These are phyloP conservation scores for Aurantiochytrium sp. DNA, from an alignment of 108 stramenopile species.

Conservation along the genomic window DNA sequence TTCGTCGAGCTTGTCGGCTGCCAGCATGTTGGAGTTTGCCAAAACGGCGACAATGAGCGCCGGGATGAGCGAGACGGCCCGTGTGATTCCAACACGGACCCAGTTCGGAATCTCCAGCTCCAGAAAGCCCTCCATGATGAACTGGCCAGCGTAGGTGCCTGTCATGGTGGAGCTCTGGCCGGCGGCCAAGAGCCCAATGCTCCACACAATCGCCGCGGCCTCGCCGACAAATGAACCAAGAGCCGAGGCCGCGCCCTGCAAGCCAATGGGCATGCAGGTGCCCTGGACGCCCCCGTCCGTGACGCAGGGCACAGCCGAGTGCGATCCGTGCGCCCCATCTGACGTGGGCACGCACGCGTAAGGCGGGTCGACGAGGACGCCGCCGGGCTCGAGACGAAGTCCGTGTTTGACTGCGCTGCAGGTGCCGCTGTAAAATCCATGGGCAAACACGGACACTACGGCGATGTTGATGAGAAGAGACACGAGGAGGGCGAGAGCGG, in stretches of 20 bases:
- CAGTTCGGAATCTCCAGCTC: conserved; percentile 60
- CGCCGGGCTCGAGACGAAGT: not conserved
- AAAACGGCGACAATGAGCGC: conserved; percentile 66
- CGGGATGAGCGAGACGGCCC: conserved; percentile 69
- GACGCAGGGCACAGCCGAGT: conserved; percentile 39
- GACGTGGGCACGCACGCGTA: not conserved
- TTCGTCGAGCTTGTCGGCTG: conserved; percentile 63
- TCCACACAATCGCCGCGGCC: conserved; percentile 71
- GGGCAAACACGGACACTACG: conserved; percentile 73
- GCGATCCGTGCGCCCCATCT: not conserved
- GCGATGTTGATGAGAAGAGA: conserved; percentile 75
- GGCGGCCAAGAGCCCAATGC: conserved; percentile 71
- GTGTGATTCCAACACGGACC: conserved; percentile 64
- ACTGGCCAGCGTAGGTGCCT: conserved; percentile 78
- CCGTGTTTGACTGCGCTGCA: conserved; percentile 10
- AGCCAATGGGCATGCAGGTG: conserved; percentile 48
- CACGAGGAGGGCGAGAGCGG: conserved; percentile 68
- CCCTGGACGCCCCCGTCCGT: conserved; percentile 51
- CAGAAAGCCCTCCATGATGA: conserved; percentile 78
- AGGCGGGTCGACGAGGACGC: not conserved
- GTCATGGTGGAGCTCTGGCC: conserved; percentile 75
- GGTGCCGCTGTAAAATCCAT: conserved; percentile 59
- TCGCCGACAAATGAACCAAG: conserved; percentile 43
- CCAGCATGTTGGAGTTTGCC: conserved; percentile 52
- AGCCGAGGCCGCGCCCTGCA: conserved; percentile 44